Conservation (phyloP, 1,139 yeast genomes). For the Candida tropicalis region DNA sequence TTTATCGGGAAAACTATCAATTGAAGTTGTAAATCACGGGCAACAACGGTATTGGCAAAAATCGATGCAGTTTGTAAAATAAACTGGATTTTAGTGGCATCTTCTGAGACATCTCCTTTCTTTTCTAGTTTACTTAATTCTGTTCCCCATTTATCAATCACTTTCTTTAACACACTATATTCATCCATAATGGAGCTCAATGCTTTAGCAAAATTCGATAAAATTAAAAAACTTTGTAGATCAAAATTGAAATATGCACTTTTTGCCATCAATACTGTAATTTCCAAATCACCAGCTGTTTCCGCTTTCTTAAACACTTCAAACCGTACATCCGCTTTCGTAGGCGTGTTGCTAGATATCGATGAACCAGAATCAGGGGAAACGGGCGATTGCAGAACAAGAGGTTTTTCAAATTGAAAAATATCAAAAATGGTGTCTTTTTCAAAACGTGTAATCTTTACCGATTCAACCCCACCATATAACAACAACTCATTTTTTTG, state of each 20-base stretch:
- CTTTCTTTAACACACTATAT: constrained; percentile 13
- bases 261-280: constrained; percentile 51
- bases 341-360: constrained; percentile 8
- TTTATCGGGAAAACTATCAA: constrained; percentile 39
- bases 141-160: constrained; percentile 15
- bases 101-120: constrained; percentile 1
- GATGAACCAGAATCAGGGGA: constrained; percentile 14
- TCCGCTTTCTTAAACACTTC: constrained; percentile 42
- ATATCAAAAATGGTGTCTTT: constrained; percentile 21
- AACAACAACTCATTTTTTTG: constrained; percentile 43
- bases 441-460: constrained; percentile 25
- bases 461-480: constrained; percentile 50
- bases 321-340: constrained; percentile 53
- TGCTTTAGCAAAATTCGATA: constrained; percentile 18
- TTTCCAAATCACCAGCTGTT: constrained; percentile 28
- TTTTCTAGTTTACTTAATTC: neutral
- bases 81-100: constrained; percentile 17
- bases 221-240: constrained; percentile 19
- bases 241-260: constrained; percentile 38
- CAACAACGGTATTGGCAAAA: constrained; percentile 18
- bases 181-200: constrained; percentile 13
- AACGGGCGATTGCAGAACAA: constrained; percentile 5
- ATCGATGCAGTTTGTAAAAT: constrained; percentile 39
- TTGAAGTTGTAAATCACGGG: constrained; percentile 17
- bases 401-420: constrained; percentile 23